A percentile compares a stretch with the other conserved stretches of the same genome.
These are phyloP conservation scores for Pharnaceum exiguum DNA, from an alignment of 148 eudicot species.

Conservation along the genomic window DNA sequence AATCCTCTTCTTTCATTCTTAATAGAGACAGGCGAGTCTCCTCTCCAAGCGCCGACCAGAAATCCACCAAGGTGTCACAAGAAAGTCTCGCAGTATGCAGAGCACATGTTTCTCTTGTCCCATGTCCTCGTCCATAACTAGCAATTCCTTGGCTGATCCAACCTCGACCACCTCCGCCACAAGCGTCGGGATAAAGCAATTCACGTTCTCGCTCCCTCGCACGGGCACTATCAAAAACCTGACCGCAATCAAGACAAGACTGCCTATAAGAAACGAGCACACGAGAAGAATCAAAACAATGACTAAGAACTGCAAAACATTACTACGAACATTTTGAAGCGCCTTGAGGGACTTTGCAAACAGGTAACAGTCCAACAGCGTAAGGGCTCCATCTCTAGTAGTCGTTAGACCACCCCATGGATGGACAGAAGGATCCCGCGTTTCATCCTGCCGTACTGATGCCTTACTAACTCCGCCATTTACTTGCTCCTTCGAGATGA, in stretches of 20 bases:
- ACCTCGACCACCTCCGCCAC: conserved; percentile 97
- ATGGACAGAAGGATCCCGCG: conserved; percentile 92
- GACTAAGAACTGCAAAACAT: background rate
- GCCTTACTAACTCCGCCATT: conserved; percentile 26
- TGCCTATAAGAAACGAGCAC: conserved; percentile 9
- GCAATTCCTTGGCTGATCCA: conserved; percentile 95
- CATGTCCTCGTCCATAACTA: conserved; percentile 92
- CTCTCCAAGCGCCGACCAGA: conserved; percentile 98
- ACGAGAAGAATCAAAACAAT: background rate
- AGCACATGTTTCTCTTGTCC: conserved; percentile 92
- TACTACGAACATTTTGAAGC: conserved; percentile 65
- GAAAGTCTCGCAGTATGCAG: conserved; percentile 96
- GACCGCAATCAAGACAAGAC: conserved; percentile 19
- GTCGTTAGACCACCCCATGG: conserved; percentile 97
- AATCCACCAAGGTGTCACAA: conserved; percentile 93
- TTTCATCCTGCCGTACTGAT: conserved; percentile 49
- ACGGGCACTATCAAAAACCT: conserved; percentile 95
- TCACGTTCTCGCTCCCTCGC: conserved; percentile 95
- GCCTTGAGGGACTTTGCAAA: conserved; percentile 76
- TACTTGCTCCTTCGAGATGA: conserved; percentile 37
- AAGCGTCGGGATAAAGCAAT: conserved; percentile 94
- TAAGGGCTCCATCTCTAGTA: conserved; percentile 71
- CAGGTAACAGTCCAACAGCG: conserved; percentile 80
- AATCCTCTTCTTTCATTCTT: conserved; percentile 97
- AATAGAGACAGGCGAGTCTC: conserved; percentile 85